Evolutionary conservation across 345 rosid species (phyloP), one percentile per base, ranked within the genome.

Genomic region (Abelmoschus esculentus): DNA sequence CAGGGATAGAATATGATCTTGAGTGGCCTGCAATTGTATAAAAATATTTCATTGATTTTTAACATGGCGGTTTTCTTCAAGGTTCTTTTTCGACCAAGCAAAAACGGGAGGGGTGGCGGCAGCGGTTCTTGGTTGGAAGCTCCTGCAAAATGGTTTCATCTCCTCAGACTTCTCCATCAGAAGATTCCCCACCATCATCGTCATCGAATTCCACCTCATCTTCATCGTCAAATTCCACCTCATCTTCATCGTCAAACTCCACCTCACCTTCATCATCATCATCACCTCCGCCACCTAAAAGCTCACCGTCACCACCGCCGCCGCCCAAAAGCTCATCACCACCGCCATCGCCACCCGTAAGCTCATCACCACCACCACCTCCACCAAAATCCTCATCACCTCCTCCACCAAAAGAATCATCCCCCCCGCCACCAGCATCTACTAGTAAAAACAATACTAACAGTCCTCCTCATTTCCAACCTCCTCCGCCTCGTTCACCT

Each of bases 111-210:
- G 49, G 80, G 82, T 80, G 85, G 83, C 74, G 81, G 68, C 46
- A 13, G 46, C 13, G 46, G 46, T 76, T 79, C 81, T 75, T 74
- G 62, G 83, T 78, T 36, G 77, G 78, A 80, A 76, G 47, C 70
- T 54, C 58, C 17, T 26, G 17, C 61, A 4, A 22, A 60, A 91
- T 89, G 97, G 80, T 87, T 76, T 62, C 84, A 34, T 73, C 88
- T 28, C 80, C 81, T 67, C 77, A 29, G 75, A 65, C 79, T 75
- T 79, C 88, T 79, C 81, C 87, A 47, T 77, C 90, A 29, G 85
- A 85, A 54, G 69, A 69, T 75, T 42, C 86, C 69, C 67, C 83
- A n/a, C 70, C 83, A 22, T 38, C 76, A 57, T 44, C 83, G 7
- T 49, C 82, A 13, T 56, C 34, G 11, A 22, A 11, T 22, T 56